Evolutionary conservation across 306 rosid species (phyloP), one percentile per base, ranked within the genome.

Genomic region (Quercus berberidifolia): DNA sequence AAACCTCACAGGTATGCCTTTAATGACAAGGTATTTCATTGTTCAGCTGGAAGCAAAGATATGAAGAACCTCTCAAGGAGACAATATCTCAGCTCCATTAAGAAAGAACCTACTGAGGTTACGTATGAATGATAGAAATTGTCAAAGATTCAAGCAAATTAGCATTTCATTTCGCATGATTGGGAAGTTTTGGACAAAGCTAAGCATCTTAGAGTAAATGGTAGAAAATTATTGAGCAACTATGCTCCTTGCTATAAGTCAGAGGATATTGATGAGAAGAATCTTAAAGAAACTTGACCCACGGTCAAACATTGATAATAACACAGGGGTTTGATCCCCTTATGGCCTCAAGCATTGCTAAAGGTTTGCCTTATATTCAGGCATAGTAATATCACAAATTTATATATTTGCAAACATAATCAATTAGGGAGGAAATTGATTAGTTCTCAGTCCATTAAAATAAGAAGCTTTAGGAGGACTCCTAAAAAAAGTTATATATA

Each of bases 121-220:
- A 12, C 0, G 75, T 21, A 72, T 82, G 62, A 69, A 46, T 46
- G 30, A 23, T 11, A 59, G 65, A 23, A 59, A 26, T 46, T 23
- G 51, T 82, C 72, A 18, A 17, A 43, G 69, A 7, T 67, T 55
- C 64, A 55, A 72, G 38, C 41, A 33, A 68, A 70, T 31, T n/a
- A 41, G 62, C 10, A 78, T 79, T 73, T 79, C 68, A 55, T 52
- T 64, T 69, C 3, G 17, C 69, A 79, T 63, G 38, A 60, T 55
- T 58, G 54, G 68, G 38, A 65, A 68, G 19, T 52, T 33, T 33
- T 20, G 20, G 5, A 13, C n/a, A 52, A 25, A 52, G 23, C 14
- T 64, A 33, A 71, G 19, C 52, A 58, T 67, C 60, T 25, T 71
- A 71, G 54, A 49, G 54, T 49, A 13, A 35, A 28, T 23, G 35